phyloP scores from a whole-genome alignment of 208 protist genomes.

The Trypanosoma vivax region DNA sequence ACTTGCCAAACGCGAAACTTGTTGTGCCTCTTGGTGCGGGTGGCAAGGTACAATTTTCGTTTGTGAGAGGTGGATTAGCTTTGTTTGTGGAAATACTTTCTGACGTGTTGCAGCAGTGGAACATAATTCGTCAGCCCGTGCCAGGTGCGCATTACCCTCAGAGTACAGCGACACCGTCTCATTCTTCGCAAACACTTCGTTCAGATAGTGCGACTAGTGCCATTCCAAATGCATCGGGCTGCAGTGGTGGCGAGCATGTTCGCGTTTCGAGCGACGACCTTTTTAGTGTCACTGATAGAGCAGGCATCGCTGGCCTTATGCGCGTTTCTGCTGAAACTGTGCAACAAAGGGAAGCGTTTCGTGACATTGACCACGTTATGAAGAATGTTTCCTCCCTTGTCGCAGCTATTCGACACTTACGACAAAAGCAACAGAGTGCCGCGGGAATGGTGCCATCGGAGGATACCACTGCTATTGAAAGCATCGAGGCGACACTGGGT shows the following conservation, averaged over 20 bases:
- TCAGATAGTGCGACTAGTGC: no score
- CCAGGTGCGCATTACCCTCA: no score
- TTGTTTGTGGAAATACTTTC: conserved; percentile 37
- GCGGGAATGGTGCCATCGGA: conserved; percentile 12
- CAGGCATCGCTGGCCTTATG: conserved; percentile 76
- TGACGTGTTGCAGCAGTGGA: conserved; percentile 30
- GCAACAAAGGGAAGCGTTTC: conserved; percentile 45
- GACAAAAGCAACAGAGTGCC: conserved; percentile 29
- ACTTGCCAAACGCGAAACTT: conserved; percentile 59
- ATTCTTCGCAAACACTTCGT: no score
- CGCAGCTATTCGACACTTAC: conserved; percentile 49
- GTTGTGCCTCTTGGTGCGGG: conserved; percentile 32
- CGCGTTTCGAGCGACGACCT: not conserved
- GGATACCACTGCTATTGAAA: conserved; percentile 47
- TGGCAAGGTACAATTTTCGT: conserved; percentile 42
- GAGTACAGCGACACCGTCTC: no score
- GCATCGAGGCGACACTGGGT: conserved; percentile 80
- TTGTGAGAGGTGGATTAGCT: conserved; percentile 48
- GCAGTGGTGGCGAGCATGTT: not conserved
- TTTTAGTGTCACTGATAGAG: conserved; percentile 32
- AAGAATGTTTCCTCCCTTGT: conserved; percentile 67
- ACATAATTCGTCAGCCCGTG: no score
- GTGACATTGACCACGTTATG: conserved; percentile 85
- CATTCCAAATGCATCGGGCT: no score
- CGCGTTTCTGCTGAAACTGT: conserved; percentile 37